These are phyloP conservation scores for Ogataea pilisensis DNA, from an alignment of 805 yeast genomes.

Conservation along the genomic window DNA sequence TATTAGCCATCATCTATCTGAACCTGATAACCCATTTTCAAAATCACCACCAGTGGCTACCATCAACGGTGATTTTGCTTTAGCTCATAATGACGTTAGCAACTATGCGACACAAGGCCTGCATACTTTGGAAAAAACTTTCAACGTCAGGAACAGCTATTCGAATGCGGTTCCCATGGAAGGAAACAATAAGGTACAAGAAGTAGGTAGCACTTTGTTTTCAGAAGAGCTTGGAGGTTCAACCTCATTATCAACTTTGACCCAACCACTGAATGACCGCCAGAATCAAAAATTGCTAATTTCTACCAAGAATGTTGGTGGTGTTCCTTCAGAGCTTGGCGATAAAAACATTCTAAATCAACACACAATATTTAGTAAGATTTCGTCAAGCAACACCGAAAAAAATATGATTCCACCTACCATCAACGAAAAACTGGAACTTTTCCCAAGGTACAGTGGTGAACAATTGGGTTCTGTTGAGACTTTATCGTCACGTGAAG, in stretches of 20 bases:
- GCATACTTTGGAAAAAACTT: no score
- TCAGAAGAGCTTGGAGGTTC: neutral
- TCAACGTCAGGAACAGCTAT: neutral
- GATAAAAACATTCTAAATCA: neutral
- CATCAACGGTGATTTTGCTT: no score
- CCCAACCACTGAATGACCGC: neutral
- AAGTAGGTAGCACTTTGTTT: neutral
- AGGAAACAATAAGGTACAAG: neutral
- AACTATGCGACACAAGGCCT: no score
- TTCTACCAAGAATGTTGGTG: no score
- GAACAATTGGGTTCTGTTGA: neutral
- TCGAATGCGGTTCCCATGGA: neutral
- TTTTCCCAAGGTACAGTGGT: neutral
- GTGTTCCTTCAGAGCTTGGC: no score
- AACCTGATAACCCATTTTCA: no score
- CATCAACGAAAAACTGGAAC: neutral
- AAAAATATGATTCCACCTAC: neutral
- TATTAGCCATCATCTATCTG: no score
- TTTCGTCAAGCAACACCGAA: neutral
- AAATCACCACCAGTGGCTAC: no score
- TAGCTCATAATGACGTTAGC: no score
- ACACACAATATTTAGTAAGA: neutral
- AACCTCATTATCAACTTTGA: neutral
- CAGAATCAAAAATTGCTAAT: no score
- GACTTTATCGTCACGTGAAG: neutral